Evolutionary conservation across 768 basidiomycete genomes (phyloP), one percentile per base, ranked within the genome.

Genomic region (Auricularia heimuer): DNA sequence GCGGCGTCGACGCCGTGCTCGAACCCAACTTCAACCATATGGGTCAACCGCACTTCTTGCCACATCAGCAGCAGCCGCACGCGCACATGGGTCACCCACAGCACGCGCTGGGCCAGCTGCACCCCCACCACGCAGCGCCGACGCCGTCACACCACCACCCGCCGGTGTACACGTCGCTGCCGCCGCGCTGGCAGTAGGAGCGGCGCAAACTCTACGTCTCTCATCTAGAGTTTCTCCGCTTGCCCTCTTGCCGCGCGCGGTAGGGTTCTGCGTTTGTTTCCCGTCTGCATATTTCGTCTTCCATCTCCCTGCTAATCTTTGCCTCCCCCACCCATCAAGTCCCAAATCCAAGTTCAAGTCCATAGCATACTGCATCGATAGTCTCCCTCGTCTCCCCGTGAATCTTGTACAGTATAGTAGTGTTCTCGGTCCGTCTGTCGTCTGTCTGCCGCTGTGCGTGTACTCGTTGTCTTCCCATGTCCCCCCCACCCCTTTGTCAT

Each of bases 1-100:
- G 34, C 11, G 56, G 56, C 29, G 29, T 60, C 10, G 29, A 60
- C 14, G 34, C 34, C 29, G 24, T 60, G 34, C 56, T 33, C 24
- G 56, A 60, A 14, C 56, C 14, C 2, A 60, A 29, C 24, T 8
- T 35, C 21, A 29, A 33, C 56, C 3, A 21, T 33, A 42, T 42
- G 39, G 56, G 56, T 18, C 29, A 33, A n/a, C 56, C 56, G 56
- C 56, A 60, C 56, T 60, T 60, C 56, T 60, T 60, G 56, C 56
- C 56, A 60, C 56, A 60, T 60, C 56, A 24, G 47, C 18, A 21
- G 47, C 47, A 10, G 47, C 47, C 14, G 47, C 47, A 51, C 47
- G 18, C 14, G 14, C 18, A 16, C 47, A 18, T 21, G 47, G 11
- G 6, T 18, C 47, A 51, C 47, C 6, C 21, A 42, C 39, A 7